These are phyloP conservation scores for Geotrichum carabidarum DNA, from an alignment of 1,139 yeast species.

Conservation along the genomic window DNA sequence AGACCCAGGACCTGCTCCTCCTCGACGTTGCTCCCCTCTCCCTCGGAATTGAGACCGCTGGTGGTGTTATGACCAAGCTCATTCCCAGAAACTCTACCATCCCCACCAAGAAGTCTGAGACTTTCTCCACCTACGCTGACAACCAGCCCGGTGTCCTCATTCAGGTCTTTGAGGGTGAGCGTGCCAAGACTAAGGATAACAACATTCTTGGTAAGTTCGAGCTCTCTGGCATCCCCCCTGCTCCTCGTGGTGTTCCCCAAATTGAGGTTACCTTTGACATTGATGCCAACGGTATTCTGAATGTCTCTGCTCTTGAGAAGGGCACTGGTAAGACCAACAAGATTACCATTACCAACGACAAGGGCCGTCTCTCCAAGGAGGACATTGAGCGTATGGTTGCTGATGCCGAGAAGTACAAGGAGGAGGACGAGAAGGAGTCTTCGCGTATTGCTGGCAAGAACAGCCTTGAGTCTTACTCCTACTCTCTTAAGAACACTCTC, in stretches of 20 bases:
- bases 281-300: slow-evolving; percentile 89
- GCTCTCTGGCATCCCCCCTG: slow-evolving; percentile 88
- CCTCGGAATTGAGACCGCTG: slow-evolving; percentile 90
- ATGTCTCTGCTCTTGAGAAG: slow-evolving; percentile 91
- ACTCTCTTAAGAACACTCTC: slow-evolving; percentile 80
- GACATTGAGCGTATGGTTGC: slow-evolving; percentile 92
- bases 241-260: slow-evolving; percentile 95
- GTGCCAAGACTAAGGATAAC: slow-evolving; percentile 90
- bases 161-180: slow-evolving; percentile 92
- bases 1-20: slow-evolving; percentile 77
- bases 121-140: slow-evolving; percentile 86
- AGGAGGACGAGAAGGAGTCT: slow-evolving; percentile 79
- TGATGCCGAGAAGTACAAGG: slow-evolving; percentile 82
- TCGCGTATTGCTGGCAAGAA: slow-evolving; percentile 74
- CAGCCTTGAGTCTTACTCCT: slow-evolving; percentile 87
- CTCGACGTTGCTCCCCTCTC: slow-evolving; percentile 85
- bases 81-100: slow-evolving; percentile 88
- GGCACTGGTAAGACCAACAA: slow-evolving; percentile 77
- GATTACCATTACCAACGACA: slow-evolving; percentile 85
- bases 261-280: slow-evolving; percentile 89
- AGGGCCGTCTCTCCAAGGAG: slow-evolving; percentile 92
- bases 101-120: slow-evolving; percentile 89
- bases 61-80: slow-evolving; percentile 90
- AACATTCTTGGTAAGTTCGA: slow-evolving; percentile 91
- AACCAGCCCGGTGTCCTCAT: slow-evolving; percentile 93